A percentile compares a stretch with the other conserved stretches of the same genome.
Conservation (phyloP, 768 basidiomycete genomes). For the Boletus reticulatus region DNA sequence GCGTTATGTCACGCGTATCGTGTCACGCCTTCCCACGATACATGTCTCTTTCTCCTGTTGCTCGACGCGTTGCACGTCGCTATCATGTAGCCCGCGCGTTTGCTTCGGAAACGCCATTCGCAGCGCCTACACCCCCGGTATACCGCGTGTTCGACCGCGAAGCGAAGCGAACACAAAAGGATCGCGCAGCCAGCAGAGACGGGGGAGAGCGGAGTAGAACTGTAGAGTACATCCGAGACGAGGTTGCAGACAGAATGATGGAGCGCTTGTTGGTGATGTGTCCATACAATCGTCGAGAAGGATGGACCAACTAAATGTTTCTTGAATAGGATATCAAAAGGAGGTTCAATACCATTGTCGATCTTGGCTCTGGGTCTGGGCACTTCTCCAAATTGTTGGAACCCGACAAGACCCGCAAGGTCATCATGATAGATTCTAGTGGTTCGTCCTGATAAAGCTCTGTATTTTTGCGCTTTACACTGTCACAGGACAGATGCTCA, state of each 20-base stretch:
- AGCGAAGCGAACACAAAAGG: conserved; percentile 74
- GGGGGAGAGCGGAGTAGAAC: conserved; percentile 62
- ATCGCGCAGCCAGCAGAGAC: conserved; percentile 62
- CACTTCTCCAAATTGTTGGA: conserved; percentile 87
- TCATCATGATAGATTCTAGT: conserved; percentile 85
- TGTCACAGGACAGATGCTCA: conserved; percentile 57
- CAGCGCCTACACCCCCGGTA: conserved; percentile 41
- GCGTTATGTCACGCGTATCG: conserved; percentile 12
- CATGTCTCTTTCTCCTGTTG: conserved; percentile 12
- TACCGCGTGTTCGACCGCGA: conserved; percentile 87
- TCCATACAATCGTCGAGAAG: conserved; percentile 3
- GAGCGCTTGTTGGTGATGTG: conserved; percentile 78
- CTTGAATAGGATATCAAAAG: conserved; percentile 81
- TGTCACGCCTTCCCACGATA: conserved; percentile 19
- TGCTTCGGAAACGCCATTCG: conserved; percentile 46
- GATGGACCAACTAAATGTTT: not conserved
- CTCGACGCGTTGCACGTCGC: not conserved
- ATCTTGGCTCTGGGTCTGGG: conserved; percentile 89
- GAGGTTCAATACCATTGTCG: conserved; percentile 74
- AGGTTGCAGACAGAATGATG: conserved; percentile 87
- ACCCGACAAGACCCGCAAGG: conserved; percentile 60
- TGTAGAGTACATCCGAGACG: conserved; percentile 90
- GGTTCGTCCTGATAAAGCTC: conserved; percentile 44
- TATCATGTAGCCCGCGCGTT: conserved; percentile 36
- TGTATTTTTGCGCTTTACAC: conserved; percentile 1